Evolutionary conservation across 75 land plant species (phyloP).

Genomic region (Isoetes taiwanensis): DNA sequence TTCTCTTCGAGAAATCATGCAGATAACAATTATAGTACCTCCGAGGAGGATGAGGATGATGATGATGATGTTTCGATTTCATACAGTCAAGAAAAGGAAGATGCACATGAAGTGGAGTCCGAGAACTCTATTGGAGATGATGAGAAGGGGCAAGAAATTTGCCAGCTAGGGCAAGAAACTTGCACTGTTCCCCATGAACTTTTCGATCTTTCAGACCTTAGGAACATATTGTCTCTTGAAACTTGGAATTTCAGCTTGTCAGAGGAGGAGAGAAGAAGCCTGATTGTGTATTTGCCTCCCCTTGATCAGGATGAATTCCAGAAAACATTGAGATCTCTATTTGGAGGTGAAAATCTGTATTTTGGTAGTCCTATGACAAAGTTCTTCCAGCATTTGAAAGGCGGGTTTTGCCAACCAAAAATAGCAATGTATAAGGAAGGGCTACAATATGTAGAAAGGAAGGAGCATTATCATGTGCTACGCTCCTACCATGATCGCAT

Average conservation of each 20-base stretch:
- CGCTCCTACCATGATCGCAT: constrained; percentile 66
- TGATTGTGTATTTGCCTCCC: constrained; percentile 54
- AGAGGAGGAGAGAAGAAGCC: constrained; percentile 73
- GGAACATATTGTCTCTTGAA: constrained; percentile 55
- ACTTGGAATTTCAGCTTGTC: constrained; percentile 82
- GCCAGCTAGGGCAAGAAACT: constrained; percentile 58
- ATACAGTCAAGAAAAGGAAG: no score
- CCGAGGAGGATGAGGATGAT: no score
- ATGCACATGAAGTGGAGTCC: no score
- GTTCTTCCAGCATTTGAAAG: constrained; percentile 58
- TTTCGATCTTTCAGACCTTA: constrained; percentile 65
- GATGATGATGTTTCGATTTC: no score
- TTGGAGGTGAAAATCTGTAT: constrained; percentile 52
- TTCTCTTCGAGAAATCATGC: no score
- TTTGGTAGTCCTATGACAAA: constrained; percentile 65
- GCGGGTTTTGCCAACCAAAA: constrained; percentile 74
- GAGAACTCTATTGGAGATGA: no score
- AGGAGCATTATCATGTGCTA: constrained; percentile 51
- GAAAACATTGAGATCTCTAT: constrained; percentile 50
- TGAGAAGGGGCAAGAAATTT: constrained; percentile 54
- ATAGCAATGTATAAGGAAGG: constrained; percentile 61
- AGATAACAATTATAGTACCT: no score
- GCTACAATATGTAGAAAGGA: constrained; percentile 53
- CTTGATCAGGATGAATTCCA: constrained; percentile 45
- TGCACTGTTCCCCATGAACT: constrained; percentile 57